Evolutionary conservation across 345 rosid species (phyloP), one percentile per base, ranked within the genome.

Genomic region (Rhizophora mangle): DNA sequence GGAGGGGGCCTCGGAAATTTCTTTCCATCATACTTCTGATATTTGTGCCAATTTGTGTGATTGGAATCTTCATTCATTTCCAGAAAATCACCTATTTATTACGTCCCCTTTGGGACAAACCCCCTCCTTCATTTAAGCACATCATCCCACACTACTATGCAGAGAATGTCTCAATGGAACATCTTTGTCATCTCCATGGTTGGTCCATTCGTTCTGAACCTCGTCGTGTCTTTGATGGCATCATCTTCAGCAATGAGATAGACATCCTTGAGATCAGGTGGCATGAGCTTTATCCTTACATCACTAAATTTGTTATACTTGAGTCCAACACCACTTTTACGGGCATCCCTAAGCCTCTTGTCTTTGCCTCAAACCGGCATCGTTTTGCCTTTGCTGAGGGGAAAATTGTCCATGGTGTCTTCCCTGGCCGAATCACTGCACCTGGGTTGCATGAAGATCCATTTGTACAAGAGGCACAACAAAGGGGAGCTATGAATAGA

Each of bases 251-350:
- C 88, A 88, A 89, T 56, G 99, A 95, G 84, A 68, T 95, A 18
- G 99, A 95, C 74, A 13, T 88, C 20, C 93, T 89, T 4, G 96
- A 94, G 77, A 84, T 94, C 65, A 79, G 97, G 68, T 92, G 93
- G 96, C 88, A 51, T 0, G 99, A 91, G 78, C 88, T 94, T 29
- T 49, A 76, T 47, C 96, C 96, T 3, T 83, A 82, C 64, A 79
- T 92, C 6, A 68, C 91, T 8, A 89, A 88, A 56, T 94, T 94
- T 67, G 82, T 92, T 5, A 84, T 95, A 65, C 85, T 92, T 0
- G 99, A 95, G 77, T 86, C 97, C 0, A 87, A 88, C 67, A 88
- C 93, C 64, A 95, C 97, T 8, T 95, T 95, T 85, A 95, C 99
- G 0, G 99, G 97, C 67, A 86, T 86, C 63, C 89, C 77, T 0